These are phyloP conservation scores for Neostapfia colusana DNA, from an alignment of 176 grass and related monocot genomes.

Conservation along the genomic window DNA sequence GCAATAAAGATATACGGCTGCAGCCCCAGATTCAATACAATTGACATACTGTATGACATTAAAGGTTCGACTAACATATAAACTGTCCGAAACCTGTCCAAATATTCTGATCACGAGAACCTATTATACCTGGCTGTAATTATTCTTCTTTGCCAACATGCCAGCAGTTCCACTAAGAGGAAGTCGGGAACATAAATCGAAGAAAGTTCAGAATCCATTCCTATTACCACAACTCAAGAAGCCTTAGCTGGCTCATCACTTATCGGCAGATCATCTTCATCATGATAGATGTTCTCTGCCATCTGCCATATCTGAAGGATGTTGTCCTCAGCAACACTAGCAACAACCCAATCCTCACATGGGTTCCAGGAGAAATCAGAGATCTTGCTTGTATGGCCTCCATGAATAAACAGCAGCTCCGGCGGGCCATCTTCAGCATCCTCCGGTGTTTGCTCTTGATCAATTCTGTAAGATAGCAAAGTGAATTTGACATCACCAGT, in stretches of 20 bases:
- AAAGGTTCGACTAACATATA: slow-evolving; percentile 35
- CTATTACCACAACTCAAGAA: slow-evolving; percentile 17
- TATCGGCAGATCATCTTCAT: slow-evolving; percentile 78
- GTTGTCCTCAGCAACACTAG: slow-evolving; percentile 94
- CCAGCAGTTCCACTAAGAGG: slow-evolving; percentile 9
- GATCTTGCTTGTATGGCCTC: slow-evolving; percentile 98
- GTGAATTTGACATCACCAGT: neutral
- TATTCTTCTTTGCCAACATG: slow-evolving; percentile 23
- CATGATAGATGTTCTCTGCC: slow-evolving; percentile 97
- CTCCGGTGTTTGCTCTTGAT: slow-evolving; percentile 86
- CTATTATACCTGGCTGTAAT: slow-evolving; percentile 32
- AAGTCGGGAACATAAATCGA: neutral
- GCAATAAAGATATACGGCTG: slow-evolving; percentile 3
- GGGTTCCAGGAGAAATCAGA: slow-evolving; percentile 97
- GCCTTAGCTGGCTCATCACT: slow-evolving; percentile 59
- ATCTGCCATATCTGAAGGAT: slow-evolving; percentile 99
- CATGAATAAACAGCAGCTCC: slow-evolving; percentile 92
- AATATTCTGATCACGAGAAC: slow-evolving; percentile 24
- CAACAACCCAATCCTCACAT: slow-evolving; percentile 89
- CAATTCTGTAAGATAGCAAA: slow-evolving; percentile 57
- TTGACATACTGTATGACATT: slow-evolving; percentile 20
- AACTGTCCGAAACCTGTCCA: slow-evolving; percentile 21
- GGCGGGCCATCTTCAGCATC: slow-evolving; percentile 93
- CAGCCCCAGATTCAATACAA: slow-evolving; percentile 7
- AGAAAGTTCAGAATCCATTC: slow-evolving; percentile 31